These are phyloP conservation scores for Tremellales sp. DNA, from an alignment of 1,284 basidiomycete genomes.

Conservation along the genomic window DNA sequence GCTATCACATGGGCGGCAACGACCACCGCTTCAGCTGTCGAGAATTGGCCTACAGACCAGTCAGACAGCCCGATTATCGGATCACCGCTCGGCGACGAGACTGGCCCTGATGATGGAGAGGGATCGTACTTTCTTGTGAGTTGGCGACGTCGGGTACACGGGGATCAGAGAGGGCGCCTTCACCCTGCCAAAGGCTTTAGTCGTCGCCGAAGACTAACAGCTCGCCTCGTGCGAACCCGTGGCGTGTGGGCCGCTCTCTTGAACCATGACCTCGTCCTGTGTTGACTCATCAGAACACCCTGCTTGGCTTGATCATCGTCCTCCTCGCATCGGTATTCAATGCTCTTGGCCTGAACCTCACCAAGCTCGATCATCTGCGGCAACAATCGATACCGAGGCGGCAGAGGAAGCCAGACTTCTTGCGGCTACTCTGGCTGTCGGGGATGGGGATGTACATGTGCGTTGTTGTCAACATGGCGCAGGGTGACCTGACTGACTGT, in stretches of 20 bases:
- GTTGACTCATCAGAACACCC: constrained; percentile 35
- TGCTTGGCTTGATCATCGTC: constrained; percentile 49
- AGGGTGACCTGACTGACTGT: background rate
- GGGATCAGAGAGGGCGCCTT: too few relatives aligned
- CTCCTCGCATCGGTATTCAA: constrained; percentile 43
- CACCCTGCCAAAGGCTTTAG: too few relatives aligned
- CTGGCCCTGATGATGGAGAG: constrained; percentile 6
- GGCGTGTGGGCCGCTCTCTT: too few relatives aligned
- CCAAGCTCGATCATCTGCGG: constrained; percentile 47
- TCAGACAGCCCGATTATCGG: background rate
- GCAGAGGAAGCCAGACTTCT: constrained; percentile 39
- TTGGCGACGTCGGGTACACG: too few relatives aligned
- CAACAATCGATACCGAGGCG: constrained; percentile 40
- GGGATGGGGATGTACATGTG: constrained; percentile 50
- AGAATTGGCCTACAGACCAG: background rate
- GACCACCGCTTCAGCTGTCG: background rate
- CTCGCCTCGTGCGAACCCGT: too few relatives aligned
- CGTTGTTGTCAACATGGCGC: constrained; percentile 17
- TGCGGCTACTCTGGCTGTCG: constrained; percentile 45
- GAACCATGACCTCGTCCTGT: background rate
- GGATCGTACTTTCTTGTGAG: constrained; percentile 9
- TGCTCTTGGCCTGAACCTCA: constrained; percentile 48
- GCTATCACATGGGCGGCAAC: background rate
- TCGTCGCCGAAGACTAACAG: too few relatives aligned
- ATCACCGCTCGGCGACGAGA: background rate